Percentiles rank a stretch among this genome's conserved stretches.
phyloP scores from a whole-genome alignment of 1,139 yeast species.

The Meyerozyma smithsonii region DNA sequence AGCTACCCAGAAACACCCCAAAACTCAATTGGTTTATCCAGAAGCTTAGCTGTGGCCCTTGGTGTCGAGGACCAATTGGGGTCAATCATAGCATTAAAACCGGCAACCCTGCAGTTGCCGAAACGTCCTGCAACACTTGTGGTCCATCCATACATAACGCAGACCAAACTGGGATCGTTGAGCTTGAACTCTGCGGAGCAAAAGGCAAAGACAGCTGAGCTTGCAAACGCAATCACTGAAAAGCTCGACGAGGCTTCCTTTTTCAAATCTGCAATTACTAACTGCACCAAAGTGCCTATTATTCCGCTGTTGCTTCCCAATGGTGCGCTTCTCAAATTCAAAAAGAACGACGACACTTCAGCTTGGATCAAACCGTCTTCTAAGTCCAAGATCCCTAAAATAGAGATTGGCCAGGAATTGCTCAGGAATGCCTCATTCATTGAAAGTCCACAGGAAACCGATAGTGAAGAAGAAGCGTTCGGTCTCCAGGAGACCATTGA shows the following conservation, averaged over 20 bases:
- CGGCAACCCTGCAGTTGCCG: constrained; percentile 36
- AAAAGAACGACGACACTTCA: constrained; percentile 35
- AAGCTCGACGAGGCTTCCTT: constrained; percentile 11
- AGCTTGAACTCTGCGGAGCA: constrained; percentile 24
- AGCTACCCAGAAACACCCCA: constrained; percentile 32
- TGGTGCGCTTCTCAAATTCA: constrained; percentile 62
- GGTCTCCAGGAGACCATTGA: constrained; percentile 52
- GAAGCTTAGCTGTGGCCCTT: constrained; percentile 53
- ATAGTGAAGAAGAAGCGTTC: constrained; percentile 30
- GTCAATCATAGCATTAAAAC: constrained; percentile 48
- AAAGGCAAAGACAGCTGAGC: constrained; percentile 22
- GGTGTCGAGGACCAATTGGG: constrained; percentile 51
- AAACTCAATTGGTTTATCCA: constrained; percentile 53
- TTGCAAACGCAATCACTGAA: constrained; percentile 15
- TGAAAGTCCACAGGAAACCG: constrained; percentile 15
- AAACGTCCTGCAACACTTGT: constrained; percentile 40
- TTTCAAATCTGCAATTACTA: constrained; percentile 38
- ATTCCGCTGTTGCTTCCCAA: constrained; percentile 44
- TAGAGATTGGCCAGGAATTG: constrained; percentile 53
- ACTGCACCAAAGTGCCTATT: constrained; percentile 46
- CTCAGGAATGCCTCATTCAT: constrained; percentile 49
- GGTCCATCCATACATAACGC: constrained; percentile 55
- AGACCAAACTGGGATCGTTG: constrained; percentile 27
- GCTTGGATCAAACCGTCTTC: constrained; percentile 41
- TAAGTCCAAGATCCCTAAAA: constrained; percentile 22